These are phyloP conservation scores for Letharia lupina DNA, from an alignment of 495 filamentous ascomycete species.

Conservation along the genomic window DNA sequence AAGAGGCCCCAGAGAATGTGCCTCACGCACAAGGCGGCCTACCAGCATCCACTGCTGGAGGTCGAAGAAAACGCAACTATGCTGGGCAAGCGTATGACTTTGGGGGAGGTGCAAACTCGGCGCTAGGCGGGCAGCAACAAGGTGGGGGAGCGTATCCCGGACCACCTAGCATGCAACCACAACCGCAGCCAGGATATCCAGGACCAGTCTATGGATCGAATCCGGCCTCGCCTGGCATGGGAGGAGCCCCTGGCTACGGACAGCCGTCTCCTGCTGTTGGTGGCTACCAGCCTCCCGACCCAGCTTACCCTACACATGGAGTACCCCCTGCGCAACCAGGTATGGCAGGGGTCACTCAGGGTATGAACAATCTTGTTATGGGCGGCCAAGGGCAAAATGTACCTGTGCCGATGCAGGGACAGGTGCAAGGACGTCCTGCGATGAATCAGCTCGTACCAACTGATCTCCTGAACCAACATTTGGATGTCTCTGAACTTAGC, in stretches of 20 bases:
- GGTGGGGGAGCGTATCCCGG: conserved; percentile 41
- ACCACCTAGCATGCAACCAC: conserved; percentile 36
- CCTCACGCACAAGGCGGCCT: conserved; percentile 32
- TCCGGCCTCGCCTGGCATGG: conserved; percentile 32
- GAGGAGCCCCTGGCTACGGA: conserved; percentile 24
- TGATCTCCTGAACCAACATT: conserved; percentile 83
- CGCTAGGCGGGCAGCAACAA: conserved; percentile 47
- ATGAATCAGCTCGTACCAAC: conserved; percentile 89
- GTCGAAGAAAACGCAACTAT: conserved; percentile 84
- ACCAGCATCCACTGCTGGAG: conserved; percentile 38
- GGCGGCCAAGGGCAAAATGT: conserved; percentile 44
- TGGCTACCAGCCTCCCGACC: conserved; percentile 58
- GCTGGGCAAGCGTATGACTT: conserved; percentile 93
- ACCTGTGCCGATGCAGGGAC: conserved; percentile 43
- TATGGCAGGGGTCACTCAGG: conserved; percentile 69
- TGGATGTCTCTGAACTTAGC: conserved; percentile 88
- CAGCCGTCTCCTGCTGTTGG: conserved; percentile 34
- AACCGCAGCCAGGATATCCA: conserved; percentile 40
- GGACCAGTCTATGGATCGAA: conserved; percentile 48
- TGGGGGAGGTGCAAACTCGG: conserved; percentile 80
- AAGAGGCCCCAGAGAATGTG: conserved; percentile 37
- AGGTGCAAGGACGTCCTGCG: conserved; percentile 42
- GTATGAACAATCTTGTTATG: conserved; percentile 74
- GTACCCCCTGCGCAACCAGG: conserved; percentile 44
- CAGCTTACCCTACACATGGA: conserved; percentile 52